phyloP scores from a whole-genome alignment of 352 stramenopile genomes.

The Achlya hypogyna region DNA sequence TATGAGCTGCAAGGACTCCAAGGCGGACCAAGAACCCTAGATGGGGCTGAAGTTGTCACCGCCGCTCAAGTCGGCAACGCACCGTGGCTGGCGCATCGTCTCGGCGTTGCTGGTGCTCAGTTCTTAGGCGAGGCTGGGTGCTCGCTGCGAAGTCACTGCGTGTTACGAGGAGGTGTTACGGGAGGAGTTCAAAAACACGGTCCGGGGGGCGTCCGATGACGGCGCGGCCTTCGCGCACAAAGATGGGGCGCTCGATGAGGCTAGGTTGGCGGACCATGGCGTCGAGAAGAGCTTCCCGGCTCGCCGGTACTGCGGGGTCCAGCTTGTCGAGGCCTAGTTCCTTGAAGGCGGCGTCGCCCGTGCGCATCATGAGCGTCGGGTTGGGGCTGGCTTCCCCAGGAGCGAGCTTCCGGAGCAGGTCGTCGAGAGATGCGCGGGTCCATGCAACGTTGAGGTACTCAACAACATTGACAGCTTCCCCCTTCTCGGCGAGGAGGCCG shows the following conservation, averaged over 20 bases:
- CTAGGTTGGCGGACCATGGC: conserved; percentile 4
- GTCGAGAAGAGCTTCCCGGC: neutral
- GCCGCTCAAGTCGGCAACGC: too few species aligned
- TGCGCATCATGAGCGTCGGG: conserved; percentile 9
- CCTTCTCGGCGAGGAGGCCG: neutral
- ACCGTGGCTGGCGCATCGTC: too few species aligned
- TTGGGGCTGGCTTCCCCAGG: neutral
- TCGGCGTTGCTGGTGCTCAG: too few species aligned
- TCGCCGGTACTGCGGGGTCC: neutral
- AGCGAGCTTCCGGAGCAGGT: neutral
- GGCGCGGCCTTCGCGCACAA: conserved; percentile 5
- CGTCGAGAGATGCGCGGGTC: neutral
- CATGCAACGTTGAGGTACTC: conserved; percentile 14
- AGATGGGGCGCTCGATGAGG: conserved; percentile 18
- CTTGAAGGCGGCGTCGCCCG: neutral
- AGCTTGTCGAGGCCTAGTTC: neutral
- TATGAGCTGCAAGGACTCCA: too few species aligned
- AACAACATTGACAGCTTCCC: neutral
- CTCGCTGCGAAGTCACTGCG: too few species aligned
- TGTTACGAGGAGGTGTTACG: too few species aligned
- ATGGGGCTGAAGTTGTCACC: too few species aligned
- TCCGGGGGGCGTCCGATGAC: conserved; percentile 13
- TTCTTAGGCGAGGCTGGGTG: too few species aligned
- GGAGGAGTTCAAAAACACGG: conserved; percentile 4
- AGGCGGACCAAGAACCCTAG: too few species aligned